These are phyloP conservation scores for Fusarium armeniacum DNA, from an alignment of 2,329 filamentous ascomycete genomes.

Conservation along the genomic window DNA sequence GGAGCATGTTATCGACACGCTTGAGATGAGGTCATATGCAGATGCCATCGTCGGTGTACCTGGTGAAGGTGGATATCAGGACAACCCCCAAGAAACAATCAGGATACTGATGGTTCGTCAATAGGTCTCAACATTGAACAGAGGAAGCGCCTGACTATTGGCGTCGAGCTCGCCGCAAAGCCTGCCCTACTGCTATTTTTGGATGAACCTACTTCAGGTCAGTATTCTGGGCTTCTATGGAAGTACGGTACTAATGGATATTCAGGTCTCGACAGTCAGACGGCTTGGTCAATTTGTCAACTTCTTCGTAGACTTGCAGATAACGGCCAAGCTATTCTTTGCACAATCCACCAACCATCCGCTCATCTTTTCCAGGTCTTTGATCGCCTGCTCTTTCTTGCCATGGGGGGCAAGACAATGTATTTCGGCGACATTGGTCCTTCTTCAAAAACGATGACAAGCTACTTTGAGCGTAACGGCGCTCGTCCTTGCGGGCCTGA, in stretches of 20 bases:
- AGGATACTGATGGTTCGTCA: not conserved
- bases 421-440: slow-evolving; percentile 67
- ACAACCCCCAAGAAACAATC: not conserved
- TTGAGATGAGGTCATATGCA: slow-evolving; percentile 71
- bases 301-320: slow-evolving; percentile 74
- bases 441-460: slow-evolving; percentile 56
- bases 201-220: slow-evolving; percentile 81
- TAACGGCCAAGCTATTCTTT: slow-evolving; percentile 60
- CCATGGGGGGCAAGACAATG: slow-evolving; percentile 68
- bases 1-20: slow-evolving; percentile 49
- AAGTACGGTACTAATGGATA: not conserved
- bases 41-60: slow-evolving; percentile 69
- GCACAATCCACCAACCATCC: slow-evolving; percentile 63
- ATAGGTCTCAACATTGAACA: slow-evolving; percentile 58
- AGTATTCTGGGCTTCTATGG: accelerated
- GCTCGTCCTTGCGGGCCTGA: slow-evolving; percentile 65
- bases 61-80: slow-evolving; percentile 61
- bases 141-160: slow-evolving; percentile 75
- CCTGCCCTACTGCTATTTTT: slow-evolving; percentile 80
- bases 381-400: slow-evolving; percentile 68
- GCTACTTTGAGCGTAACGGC: slow-evolving; percentile 73
- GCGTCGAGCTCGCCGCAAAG: slow-evolving; percentile 80
- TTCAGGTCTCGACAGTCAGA: slow-evolving; percentile 73
- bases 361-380: slow-evolving; percentile 62
- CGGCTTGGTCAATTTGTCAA: slow-evolving; percentile 79